phyloP scores from a whole-genome alignment of 345 rosid genomes.

The Schrenkiella parvula region DNA sequence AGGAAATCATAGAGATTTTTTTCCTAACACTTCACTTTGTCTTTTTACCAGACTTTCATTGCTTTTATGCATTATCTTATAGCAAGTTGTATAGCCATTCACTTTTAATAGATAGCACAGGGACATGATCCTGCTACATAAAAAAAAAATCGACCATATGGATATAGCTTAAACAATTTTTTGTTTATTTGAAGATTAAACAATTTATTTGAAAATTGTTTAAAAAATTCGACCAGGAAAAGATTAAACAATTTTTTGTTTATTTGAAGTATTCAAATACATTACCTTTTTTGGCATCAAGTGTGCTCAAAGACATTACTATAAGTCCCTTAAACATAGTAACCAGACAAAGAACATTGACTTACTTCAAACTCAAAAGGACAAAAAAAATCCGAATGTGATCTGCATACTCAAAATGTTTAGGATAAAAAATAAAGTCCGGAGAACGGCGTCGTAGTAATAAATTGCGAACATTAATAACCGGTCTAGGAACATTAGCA shows the following conservation, averaged over 20 bases:
- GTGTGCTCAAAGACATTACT: background rate
- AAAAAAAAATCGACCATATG: background rate
- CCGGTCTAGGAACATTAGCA: background rate
- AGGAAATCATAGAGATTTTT: too few relatives aligned
- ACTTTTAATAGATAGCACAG: background rate
- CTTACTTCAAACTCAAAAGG: background rate
- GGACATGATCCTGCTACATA: background rate
- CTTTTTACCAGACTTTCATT: background rate
- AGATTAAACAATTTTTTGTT: background rate
- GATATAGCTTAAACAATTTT: background rate
- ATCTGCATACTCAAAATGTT: background rate
- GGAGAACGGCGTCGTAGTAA: too few relatives aligned
- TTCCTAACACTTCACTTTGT: background rate
- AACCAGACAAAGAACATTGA: background rate
- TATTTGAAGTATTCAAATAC: background rate
- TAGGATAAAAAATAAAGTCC: constrained; percentile 18
- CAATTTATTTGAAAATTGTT: too few relatives aligned
- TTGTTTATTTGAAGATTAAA: background rate
- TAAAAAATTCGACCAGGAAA: too few relatives aligned
- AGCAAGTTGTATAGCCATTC: background rate
- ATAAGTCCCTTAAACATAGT: background rate
- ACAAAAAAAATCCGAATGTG: background rate
- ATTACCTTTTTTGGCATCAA: background rate
- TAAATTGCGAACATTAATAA: too few relatives aligned
- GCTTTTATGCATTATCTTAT: background rate